Conservation (phyloP, 768 basidiomycete genomes). For the Gautieria morchelliformis region DNA sequence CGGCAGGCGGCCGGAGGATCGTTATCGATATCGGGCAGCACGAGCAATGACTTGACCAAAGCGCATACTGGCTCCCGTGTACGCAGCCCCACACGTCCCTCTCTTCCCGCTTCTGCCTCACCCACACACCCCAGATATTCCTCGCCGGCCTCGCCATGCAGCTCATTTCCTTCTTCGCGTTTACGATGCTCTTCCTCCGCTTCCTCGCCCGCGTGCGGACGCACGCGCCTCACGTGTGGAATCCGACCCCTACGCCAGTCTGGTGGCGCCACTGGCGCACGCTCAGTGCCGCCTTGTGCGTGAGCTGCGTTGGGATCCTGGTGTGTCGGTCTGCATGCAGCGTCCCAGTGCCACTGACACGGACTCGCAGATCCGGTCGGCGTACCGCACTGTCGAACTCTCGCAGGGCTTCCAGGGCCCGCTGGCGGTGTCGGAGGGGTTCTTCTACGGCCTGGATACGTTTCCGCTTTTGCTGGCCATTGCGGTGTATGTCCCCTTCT, state of each 20-base stretch:
- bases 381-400: slow-evolving; percentile 39
- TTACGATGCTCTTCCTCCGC: slow-evolving; percentile 35
- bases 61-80: slow-evolving; percentile 28
- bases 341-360: not conserved
- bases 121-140: slow-evolving; percentile 32
- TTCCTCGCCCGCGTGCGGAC: slow-evolving; percentile 42
- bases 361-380: slow-evolving; percentile 20
- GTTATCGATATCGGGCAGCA: slow-evolving; percentile 31
- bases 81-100: slow-evolving; percentile 9
- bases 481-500: slow-evolving; percentile 45
- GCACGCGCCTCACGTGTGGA: slow-evolving; percentile 32
- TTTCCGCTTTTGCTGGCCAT: slow-evolving; percentile 57
- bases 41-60: not conserved
- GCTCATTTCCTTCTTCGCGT: slow-evolving; percentile 40
- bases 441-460: slow-evolving; percentile 61
- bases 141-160: slow-evolving; percentile 49
- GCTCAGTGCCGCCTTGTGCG: slow-evolving; percentile 36
- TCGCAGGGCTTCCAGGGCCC: slow-evolving; percentile 53
- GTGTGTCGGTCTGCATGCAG: slow-evolving; percentile 26
- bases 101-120: not conserved
- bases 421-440: slow-evolving; percentile 46
- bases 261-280: slow-evolving; percentile 44
- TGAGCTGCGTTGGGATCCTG: slow-evolving; percentile 56
- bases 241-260: not conserved
- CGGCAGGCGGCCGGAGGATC: slow-evolving; percentile 39